These are phyloP conservation scores for Pseudopyrenochaeta lycopersici DNA, from an alignment of 2,329 filamentous ascomycete species.

Conservation along the genomic window DNA sequence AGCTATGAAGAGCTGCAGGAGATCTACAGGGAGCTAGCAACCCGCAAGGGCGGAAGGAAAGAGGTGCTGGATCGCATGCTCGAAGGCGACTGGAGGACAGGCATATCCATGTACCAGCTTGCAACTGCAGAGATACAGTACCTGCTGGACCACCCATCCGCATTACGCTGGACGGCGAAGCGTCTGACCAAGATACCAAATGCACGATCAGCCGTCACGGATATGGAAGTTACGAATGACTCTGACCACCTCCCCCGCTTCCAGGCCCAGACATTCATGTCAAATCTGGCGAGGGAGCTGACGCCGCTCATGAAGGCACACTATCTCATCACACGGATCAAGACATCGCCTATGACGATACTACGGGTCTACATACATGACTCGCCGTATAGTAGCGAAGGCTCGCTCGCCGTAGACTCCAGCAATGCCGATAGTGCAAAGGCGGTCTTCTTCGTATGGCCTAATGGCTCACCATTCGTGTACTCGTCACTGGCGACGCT, in stretches of 20 bases:
- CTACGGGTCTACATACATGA: slow-evolving; percentile 83
- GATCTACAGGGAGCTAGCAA: slow-evolving; percentile 48
- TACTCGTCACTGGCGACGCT: slow-evolving; percentile 67
- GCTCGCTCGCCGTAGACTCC: slow-evolving; percentile 44
- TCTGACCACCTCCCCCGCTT: slow-evolving; percentile 69
- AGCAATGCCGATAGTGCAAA: slow-evolving; percentile 66
- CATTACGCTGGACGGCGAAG: slow-evolving; percentile 63
- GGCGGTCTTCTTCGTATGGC: slow-evolving; percentile 83
- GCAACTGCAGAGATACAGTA: slow-evolving; percentile 64
- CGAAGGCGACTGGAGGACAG: slow-evolving; percentile 66
- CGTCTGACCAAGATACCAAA: slow-evolving; percentile 52
- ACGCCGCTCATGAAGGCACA: slow-evolving; percentile 84
- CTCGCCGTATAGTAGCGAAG: slow-evolving; percentile 75
- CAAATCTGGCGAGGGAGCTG: slow-evolving; percentile 76
- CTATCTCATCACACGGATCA: slow-evolving; percentile 79
- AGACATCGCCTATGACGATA: slow-evolving; percentile 73
- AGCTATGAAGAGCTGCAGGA: slow-evolving; percentile 73
- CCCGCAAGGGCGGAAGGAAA: slow-evolving; percentile 60
- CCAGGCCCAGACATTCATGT: slow-evolving; percentile 81
- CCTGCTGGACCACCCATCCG: slow-evolving; percentile 62
- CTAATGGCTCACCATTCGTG: slow-evolving; percentile 78
- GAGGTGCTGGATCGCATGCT: slow-evolving; percentile 65
- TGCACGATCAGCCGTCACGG: slow-evolving; percentile 30
- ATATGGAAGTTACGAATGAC: slow-evolving; percentile 51
- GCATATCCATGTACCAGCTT: slow-evolving; percentile 63